These are phyloP conservation scores for Metschnikowia proteae DNA, from an alignment of 805 yeast species.

Conservation along the genomic window DNA sequence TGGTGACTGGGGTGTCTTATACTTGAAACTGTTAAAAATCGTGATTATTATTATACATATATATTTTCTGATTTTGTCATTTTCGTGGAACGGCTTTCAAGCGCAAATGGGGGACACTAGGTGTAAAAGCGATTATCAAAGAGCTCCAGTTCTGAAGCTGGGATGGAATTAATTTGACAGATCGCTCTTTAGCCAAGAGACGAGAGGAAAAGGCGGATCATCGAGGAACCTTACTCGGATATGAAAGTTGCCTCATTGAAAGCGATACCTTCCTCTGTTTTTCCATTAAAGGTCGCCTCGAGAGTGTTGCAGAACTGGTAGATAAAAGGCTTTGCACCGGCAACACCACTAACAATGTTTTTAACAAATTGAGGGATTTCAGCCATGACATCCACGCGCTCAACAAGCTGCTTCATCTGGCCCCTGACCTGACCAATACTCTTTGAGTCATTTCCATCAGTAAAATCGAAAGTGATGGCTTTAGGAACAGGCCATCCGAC, in stretches of 20 bases:
- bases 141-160: background rate
- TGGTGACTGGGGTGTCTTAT: background rate
- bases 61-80: background rate
- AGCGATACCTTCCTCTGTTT: conserved; percentile 58
- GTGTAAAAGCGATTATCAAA: background rate
- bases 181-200: background rate
- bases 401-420: conserved; percentile 58
- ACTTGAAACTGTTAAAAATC: background rate
- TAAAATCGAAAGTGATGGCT: conserved; percentile 52
- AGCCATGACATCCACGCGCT: conserved; percentile 95
- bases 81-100: background rate
- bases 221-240: conserved; percentile 28
- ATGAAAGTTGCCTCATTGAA: conserved; percentile 84
- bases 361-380: conserved; percentile 94
- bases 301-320: conserved; percentile 81
- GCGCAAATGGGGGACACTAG: background rate
- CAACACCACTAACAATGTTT: conserved; percentile 87
- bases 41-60: background rate
- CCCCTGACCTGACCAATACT: conserved; percentile 57
- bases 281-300: conserved; percentile 41
- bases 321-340: conserved; percentile 95
- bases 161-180: background rate
- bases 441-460: conserved; percentile 37
- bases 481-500: conserved; percentile 92
- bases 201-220: background rate